Evolutionary conservation across 805 yeast species (phyloP), one percentile per base, ranked within the genome.

Genomic region (Cyberlindnera bimundalis): DNA sequence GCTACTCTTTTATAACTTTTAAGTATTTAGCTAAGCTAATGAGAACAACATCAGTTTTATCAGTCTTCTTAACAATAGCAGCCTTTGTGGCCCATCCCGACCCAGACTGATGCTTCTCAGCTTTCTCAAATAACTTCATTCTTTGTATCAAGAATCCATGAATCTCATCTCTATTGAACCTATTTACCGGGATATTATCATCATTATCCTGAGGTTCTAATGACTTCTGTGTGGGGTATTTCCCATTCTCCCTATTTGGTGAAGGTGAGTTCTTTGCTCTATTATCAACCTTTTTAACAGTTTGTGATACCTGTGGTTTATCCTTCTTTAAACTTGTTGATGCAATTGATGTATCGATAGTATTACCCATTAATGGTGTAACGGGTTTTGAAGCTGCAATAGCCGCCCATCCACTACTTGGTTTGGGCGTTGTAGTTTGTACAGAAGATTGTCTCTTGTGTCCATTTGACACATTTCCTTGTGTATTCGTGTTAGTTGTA

Each of bases 401-500:
- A 25, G 52, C 47, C 8, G 55, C 55, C 55, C 55, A 51, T 1
- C 52, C 54, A 23, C 37, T 33, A n/a, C n/a, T n/a, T n/a, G n/a
- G n/a, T n/a, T n/a, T n/a, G n/a, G 11, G 26, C 3, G 23, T 24
- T 16, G 36, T 19, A 11, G 6, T 17, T n/a, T 24, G 29, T 11
- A 24, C 5, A 2, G 35, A 17, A 8, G 35, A 23, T 26, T 33
- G 36, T 6, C 18, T 31, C 33, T 35, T 35, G 21, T 30, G 20
- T 8, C 39, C 36, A 31, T 28, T 25, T 15, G 24, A 10, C 9
- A 33, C 5, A 9, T 18, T 40, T 29, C 29, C 29, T 16, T 29
- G 33, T 4, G 35, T 20, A 14, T n/a, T n/a, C n/a, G n/a, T n/a
- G n/a, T n/a, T n/a, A n/a, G n/a, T n/a, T n/a, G n/a, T n/a, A n/a